Evolutionary conservation across 257 asterid species (phyloP), one percentile per base, ranked within the genome.

Genomic region (Nicotiana sylvestris): DNA sequence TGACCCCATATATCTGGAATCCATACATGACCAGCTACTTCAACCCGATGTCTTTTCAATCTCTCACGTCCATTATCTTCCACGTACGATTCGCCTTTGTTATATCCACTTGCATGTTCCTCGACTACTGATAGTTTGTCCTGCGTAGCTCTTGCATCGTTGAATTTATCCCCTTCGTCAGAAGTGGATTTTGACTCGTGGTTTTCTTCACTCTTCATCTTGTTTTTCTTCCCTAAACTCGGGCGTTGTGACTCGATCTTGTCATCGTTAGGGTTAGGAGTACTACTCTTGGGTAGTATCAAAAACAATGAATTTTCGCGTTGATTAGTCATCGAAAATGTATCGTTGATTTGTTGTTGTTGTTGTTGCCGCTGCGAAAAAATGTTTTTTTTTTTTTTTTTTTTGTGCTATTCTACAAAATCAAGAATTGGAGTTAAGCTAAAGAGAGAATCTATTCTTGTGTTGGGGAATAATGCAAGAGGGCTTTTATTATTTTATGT

Each of bases 1-100:
- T 93, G 94, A 0, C 97, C 98, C 99, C 98, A 95, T 81, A 88
- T 90, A 21, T 95, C 99, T 80, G 99, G 99, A 70, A 95, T 90
- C 99, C 98, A 91, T 0, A 92, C 99, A 82, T 85, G 93, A 84
- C 97, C 98, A 82, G 95, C 95, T 33, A 92, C 91, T 80, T 92
- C 99, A 10, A 87, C 84, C 84, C 98, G 88, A 39, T 95, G 98
- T 43, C 95, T 87, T 91, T 95, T 90, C 84, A 95, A 86, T 86
- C 95, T 87, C 89, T 93, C 99, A 53, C 95, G 66, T 81, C 97
- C 94, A 39, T 81, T 85, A 18, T 49, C 80, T 81, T 78, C 84
- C 82, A 1, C 4, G 11, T 67, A 66, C 61, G 82, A 21, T 4
- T 60, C 74, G n/a, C 76, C 83, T 12, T 84, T 80, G 3, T 16